Evolutionary conservation across 129 eudicot genomes (phyloP), one percentile per base, ranked within the genome.

Genomic region (Lactuca saligna): DNA sequence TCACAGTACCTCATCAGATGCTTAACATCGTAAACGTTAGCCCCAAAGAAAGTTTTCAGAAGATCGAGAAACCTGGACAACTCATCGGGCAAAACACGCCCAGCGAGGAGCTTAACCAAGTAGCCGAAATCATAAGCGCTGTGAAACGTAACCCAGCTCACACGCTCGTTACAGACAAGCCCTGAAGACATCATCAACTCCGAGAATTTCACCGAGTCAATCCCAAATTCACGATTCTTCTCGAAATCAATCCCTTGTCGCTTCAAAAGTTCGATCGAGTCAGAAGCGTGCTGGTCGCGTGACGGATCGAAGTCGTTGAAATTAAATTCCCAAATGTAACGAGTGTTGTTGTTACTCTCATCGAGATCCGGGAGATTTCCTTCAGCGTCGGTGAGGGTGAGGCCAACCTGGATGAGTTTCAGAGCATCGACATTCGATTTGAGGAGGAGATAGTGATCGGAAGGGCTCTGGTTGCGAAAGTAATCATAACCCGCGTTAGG

Each of bases 101-200:
- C 85, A 1, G 87, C 83, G 10, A 91, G 44, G 11, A 83, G 54
- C 84, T 88, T 91, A 25, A 85, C 74, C 72, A 91, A 61, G 72
- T 85, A 88, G 0, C 88, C 97, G 13, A 91, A 91, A 79, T 91
- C 97, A 60, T 91, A 85, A 3, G 88, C 96, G 46, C 97, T 74
- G 34, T 91, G 97, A 51, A 91, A 91, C 2, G 93, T 85, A 5
- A 91, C 82, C 87, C 95, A 91, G 35, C 73, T 80, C 29, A 88
- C 90, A 3, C 34, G 20, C 0, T 83, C 85, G 20, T 85, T 82
- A 70, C 92, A 82, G 1, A 91, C 85, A 1, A 91, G 72, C 4
- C 95, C 97, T 0, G 95, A 87, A 0, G 84, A 65, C 90, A 85
- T 83, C 92, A 91, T 72, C 66, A 87, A 33, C 82, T 91, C 85